A percentile compares a stretch with the other conserved stretches of the same genome.
Conservation (phyloP, 345 rosid genomes). For the Gossypium turneri region DNA sequence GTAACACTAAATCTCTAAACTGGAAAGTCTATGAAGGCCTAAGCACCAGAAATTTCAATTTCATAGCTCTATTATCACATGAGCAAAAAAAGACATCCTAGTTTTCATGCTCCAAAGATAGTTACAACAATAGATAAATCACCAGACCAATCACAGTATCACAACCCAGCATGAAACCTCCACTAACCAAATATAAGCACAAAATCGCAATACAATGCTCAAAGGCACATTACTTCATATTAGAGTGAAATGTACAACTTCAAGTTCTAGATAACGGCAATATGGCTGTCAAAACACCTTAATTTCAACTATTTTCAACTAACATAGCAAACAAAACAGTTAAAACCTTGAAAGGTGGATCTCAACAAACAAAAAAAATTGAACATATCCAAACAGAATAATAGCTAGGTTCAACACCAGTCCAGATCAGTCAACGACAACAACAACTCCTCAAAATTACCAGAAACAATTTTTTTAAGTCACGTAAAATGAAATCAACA, state of each 20-base stretch:
- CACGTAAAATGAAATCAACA: background rate
- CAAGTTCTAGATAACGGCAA: slow-evolving; percentile 12
- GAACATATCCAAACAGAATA: slow-evolving; percentile 16
- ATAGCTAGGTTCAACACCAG: slow-evolving; percentile 13
- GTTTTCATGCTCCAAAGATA: background rate
- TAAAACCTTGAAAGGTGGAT: background rate
- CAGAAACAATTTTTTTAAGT: background rate
- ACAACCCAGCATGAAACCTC: background rate
- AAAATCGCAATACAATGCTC: background rate
- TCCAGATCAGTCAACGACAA: slow-evolving; percentile 36
- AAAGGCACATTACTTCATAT: background rate
- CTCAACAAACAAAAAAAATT: background rate
- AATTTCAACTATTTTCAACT: background rate
- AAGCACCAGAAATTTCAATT: background rate
- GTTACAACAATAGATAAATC: background rate
- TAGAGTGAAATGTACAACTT: background rate
- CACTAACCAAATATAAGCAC: background rate
- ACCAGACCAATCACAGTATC: background rate
- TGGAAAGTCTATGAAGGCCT: background rate
- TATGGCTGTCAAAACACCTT: background rate
- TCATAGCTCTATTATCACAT: background rate
- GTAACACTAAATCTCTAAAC: background rate
- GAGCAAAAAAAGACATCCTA: background rate
- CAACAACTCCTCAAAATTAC: slow-evolving; percentile 3
- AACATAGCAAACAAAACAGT: slow-evolving; percentile 2